Conservation (phyloP, 257 asterid genomes). For the Datura wrightii region DNA sequence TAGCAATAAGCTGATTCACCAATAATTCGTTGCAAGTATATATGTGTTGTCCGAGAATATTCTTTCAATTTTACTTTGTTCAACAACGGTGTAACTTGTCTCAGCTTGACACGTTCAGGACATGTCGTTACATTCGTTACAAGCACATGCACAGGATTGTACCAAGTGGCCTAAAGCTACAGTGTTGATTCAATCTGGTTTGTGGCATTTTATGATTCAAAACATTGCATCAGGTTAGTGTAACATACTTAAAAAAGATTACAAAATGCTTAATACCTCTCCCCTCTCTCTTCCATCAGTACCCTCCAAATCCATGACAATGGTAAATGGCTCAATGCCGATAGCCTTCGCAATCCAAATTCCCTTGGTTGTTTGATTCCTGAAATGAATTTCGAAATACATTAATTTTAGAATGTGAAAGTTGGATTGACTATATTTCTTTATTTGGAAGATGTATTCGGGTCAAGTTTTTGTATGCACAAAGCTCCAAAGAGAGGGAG, state of each 20-base stretch:
- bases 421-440: not conserved
- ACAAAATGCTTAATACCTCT: slow-evolving; percentile 45
- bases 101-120: not conserved
- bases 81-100: slow-evolving; percentile 1
- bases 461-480: not conserved
- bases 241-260: not conserved
- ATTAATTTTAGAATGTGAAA: not conserved
- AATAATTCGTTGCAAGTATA: not conserved
- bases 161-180: not conserved
- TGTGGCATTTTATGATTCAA: not conserved
- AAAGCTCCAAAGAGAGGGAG: slow-evolving; percentile 15
- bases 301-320: slow-evolving; percentile 69
- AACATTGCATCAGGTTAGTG: not conserved
- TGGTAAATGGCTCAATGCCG: slow-evolving; percentile 53
- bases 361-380: slow-evolving; percentile 63
- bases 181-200: not conserved
- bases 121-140: not conserved
- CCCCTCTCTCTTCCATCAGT: slow-evolving; percentile 73
- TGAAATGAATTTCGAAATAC: slow-evolving; percentile 30
- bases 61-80: not conserved
- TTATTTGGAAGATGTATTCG: not conserved
- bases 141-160: not conserved
- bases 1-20: not conserved
- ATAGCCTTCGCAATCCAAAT: slow-evolving; percentile 62
- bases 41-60: not conserved